Conservation (phyloP, 768 basidiomycete species). For the Phylloporus scabripes region DNA sequence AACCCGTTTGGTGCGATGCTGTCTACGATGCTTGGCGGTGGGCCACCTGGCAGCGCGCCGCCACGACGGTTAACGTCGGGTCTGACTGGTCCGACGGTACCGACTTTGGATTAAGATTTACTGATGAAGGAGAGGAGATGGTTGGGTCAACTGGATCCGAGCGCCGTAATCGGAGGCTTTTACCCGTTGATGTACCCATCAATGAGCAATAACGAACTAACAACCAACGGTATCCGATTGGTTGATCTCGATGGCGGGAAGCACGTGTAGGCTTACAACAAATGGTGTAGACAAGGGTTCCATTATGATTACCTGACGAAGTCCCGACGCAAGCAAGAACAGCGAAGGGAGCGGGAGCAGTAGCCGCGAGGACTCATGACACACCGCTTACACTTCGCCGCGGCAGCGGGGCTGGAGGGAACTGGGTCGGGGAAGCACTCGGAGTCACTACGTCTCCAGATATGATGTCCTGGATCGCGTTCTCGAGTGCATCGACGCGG, state of each 20-base stretch:
- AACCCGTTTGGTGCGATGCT: constrained; percentile 89
- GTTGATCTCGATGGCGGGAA: not conserved
- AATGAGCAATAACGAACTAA: not conserved
- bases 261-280: constrained; percentile 12
- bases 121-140: not conserved
- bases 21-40: constrained; percentile 82
- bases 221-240: not conserved
- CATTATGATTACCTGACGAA: constrained; percentile 9
- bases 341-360: constrained; percentile 5
- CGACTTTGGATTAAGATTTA: constrained; percentile 24
- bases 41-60: constrained; percentile 31
- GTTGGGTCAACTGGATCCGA: not conserved
- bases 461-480: constrained; percentile 89
- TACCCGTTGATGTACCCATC: not conserved
- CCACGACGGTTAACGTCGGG: constrained; percentile 28
- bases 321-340: constrained; percentile 15
- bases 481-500: constrained; percentile 84
- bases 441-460: constrained; percentile 54
- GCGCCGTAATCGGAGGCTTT: constrained; percentile 10
- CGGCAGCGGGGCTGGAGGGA: constrained; percentile 28
- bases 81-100: constrained; percentile 19
- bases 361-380: constrained; percentile 13
- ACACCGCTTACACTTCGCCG: constrained; percentile 40
- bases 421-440: constrained; percentile 55
- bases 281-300: constrained; percentile 11